Percentiles rank a stretch among this genome's conserved stretches.
Evolutionary conservation across 2,329 filamentous ascomycete species (phyloP).

Genomic region (Beauveria varroae): DNA sequence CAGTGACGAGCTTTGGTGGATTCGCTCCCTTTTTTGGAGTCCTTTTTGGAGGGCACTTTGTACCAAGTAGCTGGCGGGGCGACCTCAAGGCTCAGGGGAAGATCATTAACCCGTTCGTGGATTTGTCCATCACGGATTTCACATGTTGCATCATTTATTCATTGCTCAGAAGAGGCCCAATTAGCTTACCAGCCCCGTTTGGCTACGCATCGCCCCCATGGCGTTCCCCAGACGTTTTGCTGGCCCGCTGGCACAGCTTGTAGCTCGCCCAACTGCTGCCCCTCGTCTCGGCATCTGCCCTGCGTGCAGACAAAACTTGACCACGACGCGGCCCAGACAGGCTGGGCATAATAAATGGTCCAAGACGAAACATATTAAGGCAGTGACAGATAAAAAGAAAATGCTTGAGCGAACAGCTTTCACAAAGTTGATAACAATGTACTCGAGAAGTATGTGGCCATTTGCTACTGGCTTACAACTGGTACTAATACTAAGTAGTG

Average conservation of each 20-base stretch:
- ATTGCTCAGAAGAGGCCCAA: background rate
- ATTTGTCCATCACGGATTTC: background rate
- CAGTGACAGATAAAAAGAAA: slow-evolving; percentile 73
- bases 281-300: slow-evolving; percentile 30
- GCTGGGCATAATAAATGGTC: slow-evolving; percentile 92
- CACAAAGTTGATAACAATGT: slow-evolving; percentile 64
- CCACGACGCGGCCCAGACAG: slow-evolving; percentile 33
- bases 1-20: slow-evolving; percentile 8
- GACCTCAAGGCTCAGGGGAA: slow-evolving; percentile 14
- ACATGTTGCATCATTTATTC: background rate
- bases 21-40: background rate
- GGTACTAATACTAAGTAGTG: slow-evolving; percentile 38
- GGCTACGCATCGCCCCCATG: background rate
- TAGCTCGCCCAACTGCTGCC: background rate
- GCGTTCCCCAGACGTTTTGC: background rate
- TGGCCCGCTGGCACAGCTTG: background rate
- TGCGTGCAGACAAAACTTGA: slow-evolving; percentile 42
- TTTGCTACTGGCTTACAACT: background rate
- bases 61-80: background rate
- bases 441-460: slow-evolving; percentile 57
- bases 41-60: background rate
- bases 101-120: slow-evolving; percentile 22
- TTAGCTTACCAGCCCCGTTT: background rate
- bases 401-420: slow-evolving; percentile 61
- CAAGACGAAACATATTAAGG: slow-evolving; percentile 93